Base-by-base conservation (phyloP, 2,329 filamentous ascomycete species). In the Xylaria sp. region DNA sequence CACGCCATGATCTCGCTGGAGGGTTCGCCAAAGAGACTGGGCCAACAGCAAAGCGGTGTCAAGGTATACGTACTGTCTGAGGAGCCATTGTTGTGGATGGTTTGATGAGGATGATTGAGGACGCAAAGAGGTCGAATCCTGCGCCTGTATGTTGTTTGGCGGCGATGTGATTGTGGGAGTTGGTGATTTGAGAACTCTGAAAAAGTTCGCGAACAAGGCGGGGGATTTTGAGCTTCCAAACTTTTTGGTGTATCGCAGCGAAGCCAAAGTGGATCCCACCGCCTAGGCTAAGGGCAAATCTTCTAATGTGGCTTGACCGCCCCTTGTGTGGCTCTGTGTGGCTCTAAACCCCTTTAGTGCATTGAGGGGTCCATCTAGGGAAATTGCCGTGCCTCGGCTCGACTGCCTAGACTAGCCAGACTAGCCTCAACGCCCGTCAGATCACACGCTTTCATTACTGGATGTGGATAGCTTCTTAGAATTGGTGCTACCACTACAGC, bases 41-140 rank as follows among this genome's bases (percentile, higher is more conserved):
- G 88, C 90, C 89, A 93, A 92, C 93, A 97, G 94, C 94, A 97
- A 97, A 97, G 94, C 94, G 85, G 83, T 92, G 88, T 85, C 82
- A 83, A 81, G 77, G 78, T 76, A 83, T 89, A 97, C 94, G 86
- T 97, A 97, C 94, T 86, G 91, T 88, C 85, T 87, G 87, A 84
- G 91, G 88, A 90, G 91, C 92, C 93, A 97, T 97, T 92, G 84
- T 78, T 83, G 73, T 63, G 74, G 66, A 38, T 64, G 62, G 60
- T 17, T 23, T 64, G 68, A 57, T 64, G 63, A 53, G 51, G 63
- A 76, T 80, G 75, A 77, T 78, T 75, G 73, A 74, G 75, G 74
- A 83, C 91, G 91, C 91, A 94, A 93, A 94, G 91, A 94, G 83
- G 86, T 84, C 69, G 66, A 78, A 83, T 83, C 82, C 82, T 83